Conservation (phyloP, 306 rosid species). For the Potentilla sterilis region DNA sequence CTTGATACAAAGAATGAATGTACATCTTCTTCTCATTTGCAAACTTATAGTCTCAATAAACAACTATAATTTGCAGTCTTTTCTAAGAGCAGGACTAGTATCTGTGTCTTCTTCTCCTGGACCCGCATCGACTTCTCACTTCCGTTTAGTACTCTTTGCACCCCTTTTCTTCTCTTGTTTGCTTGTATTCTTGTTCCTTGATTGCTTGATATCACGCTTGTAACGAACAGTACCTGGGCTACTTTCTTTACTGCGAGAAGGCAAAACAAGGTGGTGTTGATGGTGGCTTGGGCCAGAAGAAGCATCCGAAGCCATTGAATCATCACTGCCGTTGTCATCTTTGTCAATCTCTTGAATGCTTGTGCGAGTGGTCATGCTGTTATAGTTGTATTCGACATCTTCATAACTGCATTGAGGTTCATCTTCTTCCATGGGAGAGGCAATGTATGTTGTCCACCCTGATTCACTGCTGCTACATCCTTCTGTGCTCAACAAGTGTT, state of each 20-base stretch:
- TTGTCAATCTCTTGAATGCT: slow-evolving; percentile 20
- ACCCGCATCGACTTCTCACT: slow-evolving; percentile 25
- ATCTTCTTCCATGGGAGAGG: slow-evolving; percentile 64
- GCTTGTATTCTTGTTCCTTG: slow-evolving; percentile 42
- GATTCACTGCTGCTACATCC: slow-evolving; percentile 84
- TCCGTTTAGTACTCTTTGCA: slow-evolving; percentile 49
- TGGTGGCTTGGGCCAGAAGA: slow-evolving; percentile 62
- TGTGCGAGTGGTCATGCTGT: neutral
- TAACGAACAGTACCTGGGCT: slow-evolving; percentile 25
- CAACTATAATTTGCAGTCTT: slow-evolving; percentile 11
- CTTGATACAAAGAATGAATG: slow-evolving; percentile 12
- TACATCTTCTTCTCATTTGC: slow-evolving; percentile 13
- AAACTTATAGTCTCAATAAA: slow-evolving; percentile 14
- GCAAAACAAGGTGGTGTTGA: slow-evolving; percentile 7
- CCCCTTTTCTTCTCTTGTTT: slow-evolving; percentile 61
- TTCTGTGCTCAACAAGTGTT: slow-evolving; percentile 51
- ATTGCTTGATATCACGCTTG: slow-evolving; percentile 51
- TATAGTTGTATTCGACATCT: slow-evolving; percentile 15
- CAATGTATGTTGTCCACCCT: slow-evolving; percentile 82
- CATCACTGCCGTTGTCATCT: slow-evolving; percentile 61
- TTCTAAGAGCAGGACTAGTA: slow-evolving; percentile 29
- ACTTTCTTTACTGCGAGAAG: slow-evolving; percentile 15
- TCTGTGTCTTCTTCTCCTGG: slow-evolving; percentile 1
- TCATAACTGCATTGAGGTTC: slow-evolving; percentile 45
- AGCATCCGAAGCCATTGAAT: slow-evolving; percentile 86